A percentile compares a stretch with the other conserved stretches of the same genome.
These are phyloP conservation scores for Chalaropsis ovoidea DNA, from an alignment of 2,329 filamentous ascomycete genomes.

Conservation along the genomic window DNA sequence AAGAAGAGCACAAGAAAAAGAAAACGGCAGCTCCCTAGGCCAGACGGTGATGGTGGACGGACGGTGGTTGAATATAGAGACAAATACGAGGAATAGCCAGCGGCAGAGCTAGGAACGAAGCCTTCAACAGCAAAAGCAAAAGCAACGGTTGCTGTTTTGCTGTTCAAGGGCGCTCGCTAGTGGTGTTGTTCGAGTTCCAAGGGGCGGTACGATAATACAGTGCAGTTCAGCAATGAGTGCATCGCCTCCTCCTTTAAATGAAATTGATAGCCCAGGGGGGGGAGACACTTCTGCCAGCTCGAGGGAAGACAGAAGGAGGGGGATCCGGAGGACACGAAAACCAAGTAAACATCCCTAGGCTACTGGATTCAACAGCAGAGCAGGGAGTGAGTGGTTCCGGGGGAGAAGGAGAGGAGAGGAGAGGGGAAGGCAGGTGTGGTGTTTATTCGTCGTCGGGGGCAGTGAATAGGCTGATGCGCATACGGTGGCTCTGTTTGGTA, in stretches of 20 bases:
- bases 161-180: neutral
- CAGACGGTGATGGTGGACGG: neutral
- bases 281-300: neutral
- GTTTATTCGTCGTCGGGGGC: slow-evolving; percentile 43
- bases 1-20: neutral
- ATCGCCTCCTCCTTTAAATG: slow-evolving; percentile 14
- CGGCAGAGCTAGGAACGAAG: neutral
- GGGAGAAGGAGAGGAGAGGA: neutral
- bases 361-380: neutral
- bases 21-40: neutral
- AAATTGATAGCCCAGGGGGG: slow-evolving; percentile 13
- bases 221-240: slow-evolving; percentile 9
- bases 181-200: neutral
- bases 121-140: neutral
- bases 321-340: neutral
- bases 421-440: neutral
- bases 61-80: neutral
- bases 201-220: slow-evolving; percentile 11
- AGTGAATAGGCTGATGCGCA: slow-evolving; percentile 66
- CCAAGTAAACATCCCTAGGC: neutral
- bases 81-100: neutral
- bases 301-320: neutral
- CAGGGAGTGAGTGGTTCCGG: neutral
- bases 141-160: neutral
- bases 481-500: slow-evolving; percentile 56